Evolutionary conservation across 73 alveolate species (phyloP), one percentile per base, ranked within the genome.

Genomic region (Paramecium sonneborni): DNA sequence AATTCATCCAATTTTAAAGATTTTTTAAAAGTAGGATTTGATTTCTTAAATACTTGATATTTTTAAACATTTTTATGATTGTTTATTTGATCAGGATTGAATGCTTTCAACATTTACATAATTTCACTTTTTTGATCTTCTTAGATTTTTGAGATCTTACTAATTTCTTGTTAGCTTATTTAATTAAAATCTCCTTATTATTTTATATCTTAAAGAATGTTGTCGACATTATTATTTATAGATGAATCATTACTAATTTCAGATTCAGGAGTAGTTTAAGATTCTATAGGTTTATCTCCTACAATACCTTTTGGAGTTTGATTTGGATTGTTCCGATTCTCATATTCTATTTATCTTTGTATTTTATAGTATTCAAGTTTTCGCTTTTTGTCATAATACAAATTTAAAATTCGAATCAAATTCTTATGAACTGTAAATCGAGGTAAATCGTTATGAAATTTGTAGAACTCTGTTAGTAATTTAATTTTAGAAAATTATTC

Each of bases 381-480:
- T 62, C 93, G 57, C 62, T 86, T 55, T 55, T 86, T 86, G 14
- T 86, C 93, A 15, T 86, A 74, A 44, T 57, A 37, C 21, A 52
- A 55, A 86, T 86, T 86, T 26, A 86, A 39, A 38, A 26, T 34
- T 52, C 57, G 38, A 11, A 76, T 69, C 24, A 86, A 55, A 57
- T 57, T 76, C 85, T 57, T 15, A 56, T 86, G 93, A 38, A 86
- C 68, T n/a, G 52, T 37, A 37, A 37, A 37, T 6, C 87, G 84
- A 74, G 56, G 58, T 10, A 74, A 24, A 74, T 37, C 58, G 12
- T 74, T 74, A 6, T 37, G 56, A 37, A 4, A 34, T 39, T 74
- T 86, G 44, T 86, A 86, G 70, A 56, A 86, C 70, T 86, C 93
- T 62, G 93, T 67, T 58, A 86, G 69, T 58, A 86, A 67, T 86